These are phyloP conservation scores for Coriolopsis trogii DNA, from an alignment of 1,284 basidiomycete species.

Conservation along the genomic window DNA sequence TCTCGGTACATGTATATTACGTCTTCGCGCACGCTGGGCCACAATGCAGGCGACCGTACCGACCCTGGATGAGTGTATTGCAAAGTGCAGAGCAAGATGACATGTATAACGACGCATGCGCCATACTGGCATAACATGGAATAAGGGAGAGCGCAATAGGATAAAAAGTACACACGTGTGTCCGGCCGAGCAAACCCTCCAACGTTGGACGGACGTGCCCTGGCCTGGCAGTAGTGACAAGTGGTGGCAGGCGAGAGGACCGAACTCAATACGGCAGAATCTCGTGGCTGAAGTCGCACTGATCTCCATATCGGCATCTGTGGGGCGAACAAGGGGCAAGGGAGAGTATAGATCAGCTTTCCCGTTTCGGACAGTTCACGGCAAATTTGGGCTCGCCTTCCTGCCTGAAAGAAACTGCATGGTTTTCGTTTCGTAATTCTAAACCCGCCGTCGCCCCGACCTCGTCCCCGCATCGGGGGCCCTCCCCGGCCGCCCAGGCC, in stretches of 20 bases:
- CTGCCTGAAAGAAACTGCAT: constrained; percentile 85
- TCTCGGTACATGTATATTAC: neutral
- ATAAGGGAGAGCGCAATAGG: neutral
- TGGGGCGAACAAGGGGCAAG: constrained; percentile 32
- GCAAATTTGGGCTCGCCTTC: constrained; percentile 77
- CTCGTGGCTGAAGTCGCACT: constrained; percentile 81
- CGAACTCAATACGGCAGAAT: constrained; percentile 23
- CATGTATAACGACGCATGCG: neutral
- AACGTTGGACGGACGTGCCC: too few relatives aligned
- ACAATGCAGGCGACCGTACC: too few relatives aligned
- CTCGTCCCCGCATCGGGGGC: constrained; percentile 42
- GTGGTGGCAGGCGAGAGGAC: too few relatives aligned
- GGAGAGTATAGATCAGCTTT: constrained; percentile 49
- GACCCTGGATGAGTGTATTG: too few relatives aligned
- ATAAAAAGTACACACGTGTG: neutral
- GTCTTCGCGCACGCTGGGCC: neutral
- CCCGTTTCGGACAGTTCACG: constrained; percentile 40
- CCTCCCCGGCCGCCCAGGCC: constrained; percentile 41
- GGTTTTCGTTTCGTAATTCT: constrained; percentile 81
- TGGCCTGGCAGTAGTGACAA: too few relatives aligned
- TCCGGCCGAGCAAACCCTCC: neutral
- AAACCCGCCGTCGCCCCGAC: constrained; percentile 57
- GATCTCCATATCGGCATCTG: constrained; percentile 86
- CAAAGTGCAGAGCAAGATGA: neutral
- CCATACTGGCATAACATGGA: neutral